A percentile compares a stretch with the other conserved stretches of the same genome.
These are phyloP conservation scores for Bullera alba DNA, from an alignment of 768 basidiomycete genomes.

Conservation along the genomic window DNA sequence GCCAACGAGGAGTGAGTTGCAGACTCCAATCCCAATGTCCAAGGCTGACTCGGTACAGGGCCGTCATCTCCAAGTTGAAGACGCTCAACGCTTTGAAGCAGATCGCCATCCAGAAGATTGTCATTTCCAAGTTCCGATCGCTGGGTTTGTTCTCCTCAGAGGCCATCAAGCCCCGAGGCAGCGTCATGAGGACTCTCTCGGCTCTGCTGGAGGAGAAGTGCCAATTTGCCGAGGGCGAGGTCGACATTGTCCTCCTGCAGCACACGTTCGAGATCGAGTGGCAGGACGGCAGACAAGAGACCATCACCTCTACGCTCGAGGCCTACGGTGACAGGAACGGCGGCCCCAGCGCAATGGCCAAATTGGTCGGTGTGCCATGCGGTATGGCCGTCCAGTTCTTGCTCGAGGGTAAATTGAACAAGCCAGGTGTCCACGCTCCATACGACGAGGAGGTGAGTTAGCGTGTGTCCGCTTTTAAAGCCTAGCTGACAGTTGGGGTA, in stretches of 20 bases:
- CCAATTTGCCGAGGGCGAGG: constrained; percentile 82
- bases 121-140: constrained; percentile 85
- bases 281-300: constrained; percentile 73
- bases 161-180: constrained; percentile 54
- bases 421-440: constrained; percentile 74
- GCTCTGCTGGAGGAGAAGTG: constrained; percentile 82
- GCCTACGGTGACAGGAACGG: constrained; percentile 63
- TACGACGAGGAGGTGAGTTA: constrained; percentile 66
- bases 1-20: constrained; percentile 62
- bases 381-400: constrained; percentile 89
- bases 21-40: neutral
- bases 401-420: constrained; percentile 72
- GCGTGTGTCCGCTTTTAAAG: neutral
- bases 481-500: constrained; percentile 12
- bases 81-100: constrained; percentile 60
- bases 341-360: constrained; percentile 84
- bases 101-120: constrained; percentile 50
- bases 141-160: constrained; percentile 80
- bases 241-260: constrained; percentile 94
- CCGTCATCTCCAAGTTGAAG: constrained; percentile 67
- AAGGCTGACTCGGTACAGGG: constrained; percentile 46
- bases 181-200: constrained; percentile 89
- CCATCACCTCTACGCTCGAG: constrained; percentile 83
- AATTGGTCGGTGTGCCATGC: constrained; percentile 82
- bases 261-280: constrained; percentile 94